Conservation (phyloP, 1,139 yeast species). For the Blastobotrys illinoisensis region DNA sequence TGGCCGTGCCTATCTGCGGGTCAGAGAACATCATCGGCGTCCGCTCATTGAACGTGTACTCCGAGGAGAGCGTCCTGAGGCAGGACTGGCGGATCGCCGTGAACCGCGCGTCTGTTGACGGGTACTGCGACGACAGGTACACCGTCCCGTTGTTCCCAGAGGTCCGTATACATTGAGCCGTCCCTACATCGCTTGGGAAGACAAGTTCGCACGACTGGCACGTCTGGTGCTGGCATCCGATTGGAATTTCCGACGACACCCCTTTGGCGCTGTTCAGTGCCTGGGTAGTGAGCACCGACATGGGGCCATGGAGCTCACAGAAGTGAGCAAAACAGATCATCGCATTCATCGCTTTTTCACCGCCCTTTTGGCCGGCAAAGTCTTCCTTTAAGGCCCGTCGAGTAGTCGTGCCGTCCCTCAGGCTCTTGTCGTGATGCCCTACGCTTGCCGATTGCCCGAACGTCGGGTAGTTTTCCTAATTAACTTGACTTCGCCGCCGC, state of each 20-base stretch:
- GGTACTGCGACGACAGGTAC: conserved; percentile 55
- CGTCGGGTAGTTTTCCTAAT: neutral
- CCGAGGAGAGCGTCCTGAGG: conserved; percentile 55
- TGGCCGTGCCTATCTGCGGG: conserved; percentile 58
- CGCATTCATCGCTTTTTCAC: neutral
- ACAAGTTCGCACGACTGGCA: conserved; percentile 25
- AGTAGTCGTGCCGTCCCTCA: neutral
- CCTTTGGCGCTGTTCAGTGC: conserved; percentile 21
- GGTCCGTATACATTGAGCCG: neutral
- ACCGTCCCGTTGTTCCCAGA: conserved; percentile 3
- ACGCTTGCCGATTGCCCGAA: neutral
- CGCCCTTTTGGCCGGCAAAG: neutral
- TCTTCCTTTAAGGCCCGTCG: neutral
- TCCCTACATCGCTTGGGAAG: conserved; percentile 16
- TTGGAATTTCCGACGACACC: conserved; percentile 23
- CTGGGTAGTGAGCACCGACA: conserved; percentile 70
- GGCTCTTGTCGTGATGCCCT: neutral
- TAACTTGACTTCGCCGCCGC: neutral
- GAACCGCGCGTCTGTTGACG: conserved; percentile 48
- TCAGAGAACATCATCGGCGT: conserved; percentile 73
- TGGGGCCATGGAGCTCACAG: conserved; percentile 85
- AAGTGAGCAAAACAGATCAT: conserved; percentile 63
- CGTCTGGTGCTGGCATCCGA: conserved; percentile 16
- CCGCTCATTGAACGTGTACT: conserved; percentile 58
- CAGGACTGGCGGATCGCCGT: conserved; percentile 48